These are phyloP conservation scores for Desmodesmus armatus DNA, from an alignment of 139 green algal genomes.

Conservation along the genomic window DNA sequence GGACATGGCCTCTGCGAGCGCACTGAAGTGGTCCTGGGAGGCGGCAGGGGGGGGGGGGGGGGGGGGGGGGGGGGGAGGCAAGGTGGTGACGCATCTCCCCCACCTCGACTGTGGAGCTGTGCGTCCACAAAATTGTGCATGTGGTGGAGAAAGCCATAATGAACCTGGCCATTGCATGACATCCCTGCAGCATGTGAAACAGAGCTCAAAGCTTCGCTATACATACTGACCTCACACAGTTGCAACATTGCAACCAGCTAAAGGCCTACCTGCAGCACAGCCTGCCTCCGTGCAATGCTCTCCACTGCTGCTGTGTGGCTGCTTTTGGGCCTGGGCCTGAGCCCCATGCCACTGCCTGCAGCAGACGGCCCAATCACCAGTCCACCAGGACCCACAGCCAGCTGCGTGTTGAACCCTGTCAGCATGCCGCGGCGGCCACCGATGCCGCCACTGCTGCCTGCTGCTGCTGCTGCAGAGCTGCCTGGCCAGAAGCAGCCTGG, in stretches of 20 bases:
- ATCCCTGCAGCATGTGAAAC: too few species aligned
- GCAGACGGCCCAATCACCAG: slow-evolving; percentile 1
- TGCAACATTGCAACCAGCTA: background rate
- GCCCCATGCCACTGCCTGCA: background rate
- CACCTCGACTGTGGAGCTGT: too few species aligned
- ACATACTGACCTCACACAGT: background rate
- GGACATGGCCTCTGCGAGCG: slow-evolving; percentile 38
- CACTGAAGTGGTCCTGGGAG: slow-evolving; percentile 39
- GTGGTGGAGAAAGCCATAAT: too few species aligned
- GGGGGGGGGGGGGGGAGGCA: too few species aligned
- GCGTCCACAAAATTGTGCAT: too few species aligned
- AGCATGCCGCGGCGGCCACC: background rate
- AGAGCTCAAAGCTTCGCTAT: background rate
- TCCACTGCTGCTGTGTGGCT: slow-evolving; percentile 31
- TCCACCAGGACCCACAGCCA: background rate
- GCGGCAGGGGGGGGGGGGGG: background rate
- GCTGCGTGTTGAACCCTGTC: background rate
- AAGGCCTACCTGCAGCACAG: slow-evolving; percentile 7
- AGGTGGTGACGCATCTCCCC: too few species aligned
- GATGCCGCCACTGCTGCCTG: background rate
- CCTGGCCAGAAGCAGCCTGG: background rate
- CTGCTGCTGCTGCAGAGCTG: background rate
- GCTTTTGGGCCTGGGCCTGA: slow-evolving; percentile 44
- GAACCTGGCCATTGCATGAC: too few species aligned
- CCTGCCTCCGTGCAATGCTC: slow-evolving; percentile 14